Percentiles rank a stretch among this genome's conserved stretches.
Evolutionary conservation across 2,329 filamentous ascomycete genomes (phyloP).

Genomic region (Ophiostoma tasmaniense): DNA sequence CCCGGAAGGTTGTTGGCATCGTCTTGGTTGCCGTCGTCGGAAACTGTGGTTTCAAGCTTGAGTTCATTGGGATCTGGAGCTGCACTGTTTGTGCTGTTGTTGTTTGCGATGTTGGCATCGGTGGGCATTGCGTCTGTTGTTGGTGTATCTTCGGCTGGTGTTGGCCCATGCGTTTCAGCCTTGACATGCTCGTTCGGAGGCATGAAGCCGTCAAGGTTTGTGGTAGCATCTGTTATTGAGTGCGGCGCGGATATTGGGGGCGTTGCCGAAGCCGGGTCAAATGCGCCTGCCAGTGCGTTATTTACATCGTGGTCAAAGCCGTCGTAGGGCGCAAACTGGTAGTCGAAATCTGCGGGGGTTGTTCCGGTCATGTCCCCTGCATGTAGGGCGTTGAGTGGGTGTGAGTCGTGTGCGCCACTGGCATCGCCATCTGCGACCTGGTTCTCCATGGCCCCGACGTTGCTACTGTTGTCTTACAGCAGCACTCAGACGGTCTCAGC

Average conservation of each 20-base stretch:
- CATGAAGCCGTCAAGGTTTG: conserved; percentile 27
- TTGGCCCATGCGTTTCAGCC: neutral
- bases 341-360: neutral
- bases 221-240: conserved; percentile 19
- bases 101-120: neutral
- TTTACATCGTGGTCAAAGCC: neutral
- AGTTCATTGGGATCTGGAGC: neutral
- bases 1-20: conserved; percentile 31
- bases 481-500: conserved; percentile 27
- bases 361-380: neutral
- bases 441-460: conserved; percentile 15
- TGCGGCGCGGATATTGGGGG: neutral
- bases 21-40: conserved; percentile 39
- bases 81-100: neutral
- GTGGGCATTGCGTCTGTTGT: neutral
- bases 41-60: conserved; percentile 19
- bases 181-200: neutral
- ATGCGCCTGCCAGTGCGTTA: neutral
- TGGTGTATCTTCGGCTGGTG: neutral
- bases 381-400: neutral
- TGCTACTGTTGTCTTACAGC: conserved; percentile 25
- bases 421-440: neutral
- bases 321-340: neutral
- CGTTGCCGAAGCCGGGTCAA: neutral
- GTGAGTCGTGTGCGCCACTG: neutral